These are phyloP conservation scores for Lathyrus aphaca DNA, from an alignment of 306 rosid species.

Conservation along the genomic window DNA sequence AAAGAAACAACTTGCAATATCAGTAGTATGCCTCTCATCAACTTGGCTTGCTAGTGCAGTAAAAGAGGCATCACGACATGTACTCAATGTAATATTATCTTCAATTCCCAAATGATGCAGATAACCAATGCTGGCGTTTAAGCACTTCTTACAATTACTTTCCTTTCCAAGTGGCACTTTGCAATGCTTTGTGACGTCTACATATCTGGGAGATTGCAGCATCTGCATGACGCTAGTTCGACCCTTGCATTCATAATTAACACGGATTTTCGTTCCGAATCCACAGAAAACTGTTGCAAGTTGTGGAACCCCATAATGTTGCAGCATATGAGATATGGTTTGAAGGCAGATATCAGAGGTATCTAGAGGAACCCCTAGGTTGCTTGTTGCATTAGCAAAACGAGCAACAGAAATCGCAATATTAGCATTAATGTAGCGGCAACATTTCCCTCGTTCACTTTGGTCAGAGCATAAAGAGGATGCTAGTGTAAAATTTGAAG, in stretches of 20 bases:
- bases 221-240: conserved; percentile 75
- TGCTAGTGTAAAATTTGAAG: conserved; percentile 77
- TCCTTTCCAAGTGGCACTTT: conserved; percentile 67
- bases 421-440: conserved; percentile 91
- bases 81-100: conserved; percentile 75
- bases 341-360: conserved; percentile 68
- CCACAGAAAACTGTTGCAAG: conserved; percentile 85
- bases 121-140: conserved; percentile 76
- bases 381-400: conserved; percentile 76
- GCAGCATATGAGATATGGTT: conserved; percentile 70
- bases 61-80: conserved; percentile 94
- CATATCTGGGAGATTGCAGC: conserved; percentile 81
- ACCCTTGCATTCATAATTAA: conserved; percentile 84
- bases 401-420: conserved; percentile 81
- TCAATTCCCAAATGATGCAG: conserved; percentile 73
- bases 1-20: conserved; percentile 88
- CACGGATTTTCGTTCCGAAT: conserved; percentile 81
- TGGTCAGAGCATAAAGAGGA: conserved; percentile 74
- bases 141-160: conserved; percentile 73
- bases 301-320: conserved; percentile 69
- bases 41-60: conserved; percentile 82
- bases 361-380: conserved; percentile 74
- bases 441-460: conserved; percentile 79
- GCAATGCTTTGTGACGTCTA: conserved; percentile 65
- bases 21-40: conserved; percentile 60